Conservation (phyloP, 2,329 filamentous ascomycete genomes). For the Hypoxylon sp. region DNA sequence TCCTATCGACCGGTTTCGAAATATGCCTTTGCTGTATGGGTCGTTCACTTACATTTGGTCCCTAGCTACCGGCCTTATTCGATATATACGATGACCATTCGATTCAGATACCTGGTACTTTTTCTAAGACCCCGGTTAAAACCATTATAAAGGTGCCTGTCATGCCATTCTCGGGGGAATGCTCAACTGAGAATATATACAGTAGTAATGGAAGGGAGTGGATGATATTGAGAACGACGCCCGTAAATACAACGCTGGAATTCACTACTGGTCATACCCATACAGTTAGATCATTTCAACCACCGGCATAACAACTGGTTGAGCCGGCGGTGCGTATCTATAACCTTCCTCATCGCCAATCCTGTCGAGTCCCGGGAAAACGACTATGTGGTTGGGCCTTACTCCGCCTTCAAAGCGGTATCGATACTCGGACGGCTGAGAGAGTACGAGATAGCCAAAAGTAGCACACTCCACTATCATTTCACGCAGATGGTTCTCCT, state of each 20-base stretch:
- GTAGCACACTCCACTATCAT: conserved; percentile 57
- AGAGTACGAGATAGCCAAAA: conserved; percentile 58
- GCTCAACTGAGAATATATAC: conserved; percentile 14
- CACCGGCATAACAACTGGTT: conserved; percentile 36
- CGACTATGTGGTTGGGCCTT: conserved; percentile 35
- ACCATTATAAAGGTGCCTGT: too few species aligned
- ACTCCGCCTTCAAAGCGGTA: conserved; percentile 44
- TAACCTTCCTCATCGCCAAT: conserved; percentile 45
- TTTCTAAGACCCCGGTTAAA: too few species aligned
- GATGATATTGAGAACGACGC: neutral
- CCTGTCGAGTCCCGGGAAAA: conserved; percentile 46
- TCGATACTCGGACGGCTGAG: conserved; percentile 57
- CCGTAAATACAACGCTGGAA: conserved; percentile 9
- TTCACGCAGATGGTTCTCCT: conserved; percentile 55
- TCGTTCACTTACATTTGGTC: too few species aligned
- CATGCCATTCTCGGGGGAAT: neutral
- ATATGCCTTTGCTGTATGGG: neutral
- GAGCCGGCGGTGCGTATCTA: conserved; percentile 30
- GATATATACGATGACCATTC: too few species aligned
- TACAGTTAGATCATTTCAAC: conserved; percentile 35
- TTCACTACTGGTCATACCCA: conserved; percentile 1
- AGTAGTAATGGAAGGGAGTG: conserved; percentile 7
- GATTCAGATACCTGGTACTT: too few species aligned
- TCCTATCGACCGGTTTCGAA: neutral
- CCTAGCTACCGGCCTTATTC: too few species aligned